A percentile compares a stretch with the other conserved stretches of the same genome.
Conservation (phyloP, 257 asterid species). For the Thymus quinquecostatus region DNA sequence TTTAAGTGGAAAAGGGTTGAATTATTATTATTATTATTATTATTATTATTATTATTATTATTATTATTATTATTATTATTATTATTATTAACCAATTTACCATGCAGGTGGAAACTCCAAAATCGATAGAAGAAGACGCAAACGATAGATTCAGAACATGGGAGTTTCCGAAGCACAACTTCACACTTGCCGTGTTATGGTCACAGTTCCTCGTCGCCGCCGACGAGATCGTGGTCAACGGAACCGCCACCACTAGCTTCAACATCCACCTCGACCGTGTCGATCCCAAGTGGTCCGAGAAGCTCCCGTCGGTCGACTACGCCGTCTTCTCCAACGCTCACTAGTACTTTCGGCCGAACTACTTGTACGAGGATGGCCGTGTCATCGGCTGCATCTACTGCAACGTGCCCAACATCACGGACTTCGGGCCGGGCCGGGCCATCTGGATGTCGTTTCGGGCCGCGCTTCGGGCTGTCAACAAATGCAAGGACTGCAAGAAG, state of each 20-base stretch:
- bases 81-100: neutral
- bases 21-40: neutral
- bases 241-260: constrained; percentile 45
- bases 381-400: constrained; percentile 55
- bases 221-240: constrained; percentile 39
- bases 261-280: constrained; percentile 47
- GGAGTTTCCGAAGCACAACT: constrained; percentile 45
- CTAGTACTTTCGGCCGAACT: constrained; percentile 51
- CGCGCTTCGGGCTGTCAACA: constrained; percentile 39
- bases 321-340: constrained; percentile 52
- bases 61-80: too few species aligned
- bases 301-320: constrained; percentile 48
- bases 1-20: too few species aligned
- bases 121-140: constrained; percentile 23
- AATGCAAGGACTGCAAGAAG: constrained; percentile 40
- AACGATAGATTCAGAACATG: constrained; percentile 38
- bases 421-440: constrained; percentile 37
- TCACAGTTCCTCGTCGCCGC: constrained; percentile 52
- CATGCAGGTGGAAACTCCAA: constrained; percentile 49
- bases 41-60: neutral
- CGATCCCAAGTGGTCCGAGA: constrained; percentile 45
- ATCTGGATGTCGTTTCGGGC: constrained; percentile 43
- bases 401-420: constrained; percentile 31
- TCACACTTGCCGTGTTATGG: constrained; percentile 48
- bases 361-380: constrained; percentile 37